Evolutionary conservation across 1,284 basidiomycete genomes (phyloP), one percentile per base, ranked within the genome.

Genomic region (Gomphus bonarii): DNA sequence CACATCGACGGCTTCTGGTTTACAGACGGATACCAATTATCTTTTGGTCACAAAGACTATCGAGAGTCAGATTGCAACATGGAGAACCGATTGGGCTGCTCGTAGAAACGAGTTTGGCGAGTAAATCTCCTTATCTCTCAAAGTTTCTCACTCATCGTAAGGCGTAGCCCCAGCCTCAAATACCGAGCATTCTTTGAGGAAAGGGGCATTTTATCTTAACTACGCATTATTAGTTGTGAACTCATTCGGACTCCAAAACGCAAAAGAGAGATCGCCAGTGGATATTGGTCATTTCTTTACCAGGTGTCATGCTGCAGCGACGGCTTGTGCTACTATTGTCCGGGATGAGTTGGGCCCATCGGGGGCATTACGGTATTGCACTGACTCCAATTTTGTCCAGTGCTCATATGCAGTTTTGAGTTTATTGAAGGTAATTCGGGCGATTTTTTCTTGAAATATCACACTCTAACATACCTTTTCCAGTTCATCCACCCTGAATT

Each of bases 181-280:
- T 38, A 61, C 65, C 28, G 25, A 78, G 54, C 85, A 87, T 68
- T 72, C 74, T 57, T 67, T 68, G 47, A 69, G 79, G 44, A 81
- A 84, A 47, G 77, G 80, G 18, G 74, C 80, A 61, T 93, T 92
- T 67, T 92, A 90, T 68, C 88, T 80, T 70, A 80, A 90, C 66
- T 95, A 95, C 66, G 83, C 86, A 31, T 83, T 85, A 68, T 78
- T 95, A 48, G 88, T 94, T 22, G 75, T 97, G 63, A 95, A 97
- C 68, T 95, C 93, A 7, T 98, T 97, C 64, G 94, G 95, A 2
- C 76, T 98, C 56, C 94, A 98, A 70, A 91, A 95, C 65, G 90
- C 95, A 3, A 73, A 97, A 55, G 93, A 95, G 68, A 78, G 79
- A 14, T 77, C 80, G 11, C 72, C 77, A 0, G 72, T 88, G 50